Evolutionary conservation across 306 rosid genomes (phyloP).

Genomic region (Trifolium fragiferum): DNA sequence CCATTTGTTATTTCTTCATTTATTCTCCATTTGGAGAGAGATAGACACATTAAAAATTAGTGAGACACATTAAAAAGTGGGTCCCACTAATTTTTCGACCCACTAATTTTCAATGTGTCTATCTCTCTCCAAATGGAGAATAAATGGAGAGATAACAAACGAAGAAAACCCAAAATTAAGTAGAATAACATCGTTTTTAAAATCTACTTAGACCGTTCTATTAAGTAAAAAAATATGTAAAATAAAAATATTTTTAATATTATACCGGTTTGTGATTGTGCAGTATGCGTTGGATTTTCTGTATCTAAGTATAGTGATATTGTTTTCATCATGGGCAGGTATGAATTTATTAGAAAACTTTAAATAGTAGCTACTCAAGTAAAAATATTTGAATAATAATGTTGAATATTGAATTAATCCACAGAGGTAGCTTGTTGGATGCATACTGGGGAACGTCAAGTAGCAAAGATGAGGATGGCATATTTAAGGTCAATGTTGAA

Average conservation of each 20-base stretch:
- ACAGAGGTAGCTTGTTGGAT: conserved; percentile 99
- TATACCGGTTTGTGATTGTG: conserved; percentile 32
- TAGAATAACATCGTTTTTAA: too few species aligned
- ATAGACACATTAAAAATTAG: too few species aligned
- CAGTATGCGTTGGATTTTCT: conserved; percentile 92
- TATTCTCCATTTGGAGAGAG: too few species aligned
- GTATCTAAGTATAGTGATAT: conserved; percentile 74
- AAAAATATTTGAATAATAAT: neutral
- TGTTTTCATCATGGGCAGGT: conserved; percentile 94
- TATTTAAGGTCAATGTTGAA: conserved; percentile 77
- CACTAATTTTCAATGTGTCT: too few species aligned
- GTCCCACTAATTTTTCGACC: too few species aligned
- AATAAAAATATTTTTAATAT: neutral
- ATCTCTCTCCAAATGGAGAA: too few species aligned
- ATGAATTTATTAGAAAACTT: conserved; percentile 12
- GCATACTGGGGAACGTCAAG: conserved; percentile 93
- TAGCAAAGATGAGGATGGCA: conserved; percentile 92
- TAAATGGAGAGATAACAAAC: too few species aligned
- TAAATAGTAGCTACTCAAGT: neutral
- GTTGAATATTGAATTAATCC: neutral
- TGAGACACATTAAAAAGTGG: too few species aligned
- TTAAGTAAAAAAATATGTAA: too few species aligned
- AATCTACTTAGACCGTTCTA: too few species aligned
- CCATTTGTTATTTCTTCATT: too few species aligned
- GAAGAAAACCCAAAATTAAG: too few species aligned